Conservation (phyloP, 2,329 filamentous ascomycete species). For the Talaromyces piceae region DNA sequence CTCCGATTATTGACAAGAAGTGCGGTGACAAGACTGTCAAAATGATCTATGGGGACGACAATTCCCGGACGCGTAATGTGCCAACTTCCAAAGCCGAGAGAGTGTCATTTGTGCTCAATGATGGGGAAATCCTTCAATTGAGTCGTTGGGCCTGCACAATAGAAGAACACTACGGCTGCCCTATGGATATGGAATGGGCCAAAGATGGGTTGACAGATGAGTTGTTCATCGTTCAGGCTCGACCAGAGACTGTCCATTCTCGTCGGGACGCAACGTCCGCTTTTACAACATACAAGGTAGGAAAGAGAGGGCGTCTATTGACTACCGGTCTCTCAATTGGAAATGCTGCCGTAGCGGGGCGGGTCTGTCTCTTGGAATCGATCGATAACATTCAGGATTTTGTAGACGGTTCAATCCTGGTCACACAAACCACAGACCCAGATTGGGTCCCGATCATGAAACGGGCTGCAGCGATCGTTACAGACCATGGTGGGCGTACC, state of each 20-base stretch:
- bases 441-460: constrained; percentile 37
- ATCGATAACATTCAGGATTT: constrained; percentile 27
- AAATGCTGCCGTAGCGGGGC: constrained; percentile 26
- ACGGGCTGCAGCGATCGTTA: constrained; percentile 29
- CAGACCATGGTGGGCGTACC: constrained; percentile 24
- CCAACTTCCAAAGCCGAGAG: constrained; percentile 31
- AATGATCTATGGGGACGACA: constrained; percentile 27
- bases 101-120: constrained; percentile 24
- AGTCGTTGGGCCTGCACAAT: constrained; percentile 30
- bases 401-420: constrained; percentile 27
- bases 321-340: constrained; percentile 27
- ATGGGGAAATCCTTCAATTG: constrained; percentile 30
- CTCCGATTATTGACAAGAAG: constrained; percentile 30
- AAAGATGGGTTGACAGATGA: constrained; percentile 22
- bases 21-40: constrained; percentile 29
- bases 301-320: constrained; percentile 21
- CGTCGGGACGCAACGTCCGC: constrained; percentile 18
- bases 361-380: constrained; percentile 26
- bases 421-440: constrained; percentile 30
- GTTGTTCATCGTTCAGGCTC: constrained; percentile 32
- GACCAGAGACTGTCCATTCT: constrained; percentile 33
- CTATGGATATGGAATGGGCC: constrained; percentile 37
- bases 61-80: constrained; percentile 26
- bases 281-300: constrained; percentile 29
- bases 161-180: constrained; percentile 29